These are phyloP conservation scores for Phaeodactylum tricornutum DNA, from an alignment of 108 stramenopile genomes.

Conservation along the genomic window DNA sequence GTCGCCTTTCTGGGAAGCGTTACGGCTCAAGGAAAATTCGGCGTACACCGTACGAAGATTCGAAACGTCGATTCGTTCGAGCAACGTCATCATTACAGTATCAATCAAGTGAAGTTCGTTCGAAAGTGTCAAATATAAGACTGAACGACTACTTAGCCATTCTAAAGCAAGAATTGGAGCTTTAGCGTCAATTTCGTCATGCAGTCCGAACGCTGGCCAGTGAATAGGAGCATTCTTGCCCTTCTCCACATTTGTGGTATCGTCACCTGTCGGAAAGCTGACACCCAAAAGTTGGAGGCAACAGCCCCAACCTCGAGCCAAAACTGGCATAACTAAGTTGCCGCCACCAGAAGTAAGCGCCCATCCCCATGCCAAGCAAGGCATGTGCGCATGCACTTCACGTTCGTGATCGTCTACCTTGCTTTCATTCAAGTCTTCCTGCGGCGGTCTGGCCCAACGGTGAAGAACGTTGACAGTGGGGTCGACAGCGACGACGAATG, in stretches of 20 bases:
- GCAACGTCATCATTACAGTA: slow-evolving; percentile 81
- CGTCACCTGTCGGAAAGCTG: slow-evolving; percentile 31
- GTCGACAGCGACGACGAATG: slow-evolving; percentile 82
- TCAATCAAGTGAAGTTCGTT: slow-evolving; percentile 72
- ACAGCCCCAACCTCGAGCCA: slow-evolving; percentile 82
- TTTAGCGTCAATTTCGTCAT: slow-evolving; percentile 68
- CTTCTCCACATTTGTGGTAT: slow-evolving; percentile 1
- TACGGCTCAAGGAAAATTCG: slow-evolving; percentile 62
- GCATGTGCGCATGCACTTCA: slow-evolving; percentile 30
- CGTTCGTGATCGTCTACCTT: slow-evolving; percentile 1
- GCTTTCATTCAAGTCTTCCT: slow-evolving; percentile 17
- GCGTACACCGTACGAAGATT: slow-evolving; percentile 65
- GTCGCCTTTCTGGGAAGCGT: slow-evolving; percentile 9
- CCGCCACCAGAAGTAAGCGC: slow-evolving; percentile 72
- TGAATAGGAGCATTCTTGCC: slow-evolving; percentile 10
- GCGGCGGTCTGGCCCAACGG: slow-evolving; percentile 64
- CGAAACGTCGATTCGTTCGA: slow-evolving; percentile 80
- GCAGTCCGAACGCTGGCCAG: slow-evolving; percentile 79
- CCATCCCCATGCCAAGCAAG: slow-evolving; percentile 84
- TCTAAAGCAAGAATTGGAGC: slow-evolving; percentile 74
- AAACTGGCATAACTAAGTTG: slow-evolving; percentile 54
- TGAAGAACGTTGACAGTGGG: slow-evolving; percentile 71
- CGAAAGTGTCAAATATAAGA: slow-evolving; percentile 51
- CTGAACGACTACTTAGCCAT: slow-evolving; percentile 70
- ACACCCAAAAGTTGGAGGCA: slow-evolving; percentile 67